A percentile compares a stretch with the other conserved stretches of the same genome.
These are phyloP conservation scores for Solanum lycopersicoides DNA, from an alignment of 257 asterid genomes.

Conservation along the genomic window DNA sequence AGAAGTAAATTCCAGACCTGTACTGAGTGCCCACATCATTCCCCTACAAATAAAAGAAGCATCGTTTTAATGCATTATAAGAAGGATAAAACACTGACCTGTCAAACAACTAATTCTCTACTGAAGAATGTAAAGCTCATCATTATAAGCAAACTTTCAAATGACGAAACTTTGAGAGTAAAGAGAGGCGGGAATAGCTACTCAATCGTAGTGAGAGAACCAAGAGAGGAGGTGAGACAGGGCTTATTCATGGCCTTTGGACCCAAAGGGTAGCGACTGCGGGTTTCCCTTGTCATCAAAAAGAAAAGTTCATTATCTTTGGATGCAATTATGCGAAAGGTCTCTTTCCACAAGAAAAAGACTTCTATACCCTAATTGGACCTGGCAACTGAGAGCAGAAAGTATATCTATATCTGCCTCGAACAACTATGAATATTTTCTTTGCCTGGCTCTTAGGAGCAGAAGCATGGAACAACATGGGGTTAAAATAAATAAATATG, in stretches of 20 bases:
- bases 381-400: not conserved
- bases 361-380: not conserved
- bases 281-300: too few species aligned
- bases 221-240: not conserved
- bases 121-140: not conserved
- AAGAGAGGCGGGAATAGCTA: not conserved
- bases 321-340: not conserved
- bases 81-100: not conserved
- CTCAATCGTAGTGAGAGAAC: not conserved
- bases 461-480: not conserved
- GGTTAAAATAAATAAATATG: not conserved
- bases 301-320: not conserved
- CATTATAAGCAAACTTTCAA: not conserved
- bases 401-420: not conserved
- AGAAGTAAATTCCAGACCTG: constrained; percentile 87
- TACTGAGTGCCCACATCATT: constrained; percentile 90
- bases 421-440: not conserved
- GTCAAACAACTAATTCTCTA: not conserved
- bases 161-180: not conserved
- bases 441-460: not conserved
- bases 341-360: not conserved
- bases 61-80: not conserved
- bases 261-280: too few species aligned
- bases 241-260: not conserved
- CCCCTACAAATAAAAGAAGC: constrained; percentile 42